Evolutionary conservation across 176 grass and related monocot genomes (phyloP).

Genomic region (Oryza punctata): DNA sequence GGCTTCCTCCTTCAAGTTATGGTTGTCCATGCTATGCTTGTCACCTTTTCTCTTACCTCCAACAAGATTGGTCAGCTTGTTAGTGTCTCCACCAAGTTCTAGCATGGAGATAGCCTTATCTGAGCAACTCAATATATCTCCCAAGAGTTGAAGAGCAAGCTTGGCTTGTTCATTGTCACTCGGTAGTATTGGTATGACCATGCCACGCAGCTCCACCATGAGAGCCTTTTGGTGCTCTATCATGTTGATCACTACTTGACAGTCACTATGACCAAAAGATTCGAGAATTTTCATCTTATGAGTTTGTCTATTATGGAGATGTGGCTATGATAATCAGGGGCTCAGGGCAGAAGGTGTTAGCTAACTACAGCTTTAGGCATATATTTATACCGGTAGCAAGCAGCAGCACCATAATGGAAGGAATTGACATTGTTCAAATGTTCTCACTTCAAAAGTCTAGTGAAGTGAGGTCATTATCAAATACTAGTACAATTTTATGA

Average conservation of each 20-base stretch:
- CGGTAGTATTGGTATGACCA: neutral
- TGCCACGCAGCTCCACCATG: neutral
- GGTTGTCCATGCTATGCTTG: neutral
- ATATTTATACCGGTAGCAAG: slow-evolving; percentile 26
- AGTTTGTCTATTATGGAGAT: neutral
- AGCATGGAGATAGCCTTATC: slow-evolving; percentile 19
- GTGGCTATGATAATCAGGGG: neutral
- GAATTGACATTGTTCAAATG: neutral
- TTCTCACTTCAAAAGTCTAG: neutral
- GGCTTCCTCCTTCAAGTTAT: neutral
- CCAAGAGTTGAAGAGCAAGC: neutral
- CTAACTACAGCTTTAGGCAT: neutral
- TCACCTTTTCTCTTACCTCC: neutral
- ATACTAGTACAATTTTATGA: neutral
- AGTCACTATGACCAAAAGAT: neutral
- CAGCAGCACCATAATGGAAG: neutral
- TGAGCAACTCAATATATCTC: slow-evolving; percentile 8
- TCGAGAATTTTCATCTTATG: slow-evolving; percentile 21
- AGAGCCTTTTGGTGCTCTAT: slow-evolving; percentile 18
- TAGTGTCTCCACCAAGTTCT: neutral
- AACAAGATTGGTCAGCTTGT: neutral
- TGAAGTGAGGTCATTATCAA: neutral
- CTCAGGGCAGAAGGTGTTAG: neutral
- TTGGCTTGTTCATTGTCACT: neutral
- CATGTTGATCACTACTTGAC: neutral